Percentiles rank a stretch among this genome's conserved stretches.
Evolutionary conservation across 83 land plant genomes (phyloP).

Genomic region (Picea abies): DNA sequence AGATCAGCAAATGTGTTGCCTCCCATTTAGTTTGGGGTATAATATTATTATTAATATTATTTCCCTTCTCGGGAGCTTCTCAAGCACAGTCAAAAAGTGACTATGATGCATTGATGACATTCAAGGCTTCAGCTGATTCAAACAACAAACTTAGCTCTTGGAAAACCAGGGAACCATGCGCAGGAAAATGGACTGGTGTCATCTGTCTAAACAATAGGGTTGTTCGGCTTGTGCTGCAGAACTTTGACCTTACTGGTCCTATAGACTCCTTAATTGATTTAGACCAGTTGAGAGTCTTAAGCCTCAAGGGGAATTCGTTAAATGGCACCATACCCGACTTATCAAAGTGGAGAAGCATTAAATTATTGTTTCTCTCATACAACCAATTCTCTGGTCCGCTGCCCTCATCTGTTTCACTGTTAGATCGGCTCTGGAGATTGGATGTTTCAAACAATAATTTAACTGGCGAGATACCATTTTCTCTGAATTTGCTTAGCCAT

Average conservation of each 20-base stretch:
- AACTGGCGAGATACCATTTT: conserved; percentile 61
- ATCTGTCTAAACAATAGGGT: conserved; percentile 58
- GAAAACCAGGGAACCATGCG: conserved; percentile 45
- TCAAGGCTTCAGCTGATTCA: conserved; percentile 9
- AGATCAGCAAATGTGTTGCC: too few species aligned
- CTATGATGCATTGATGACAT: too few species aligned
- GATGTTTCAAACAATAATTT: conserved; percentile 67
- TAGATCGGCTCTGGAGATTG: conserved; percentile 60
- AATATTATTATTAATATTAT: too few species aligned
- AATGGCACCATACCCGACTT: conserved; percentile 73
- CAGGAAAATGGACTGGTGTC: conserved; percentile 60
- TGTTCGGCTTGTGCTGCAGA: conserved; percentile 58
- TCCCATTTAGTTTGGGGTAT: too few species aligned
- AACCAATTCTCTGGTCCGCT: conserved; percentile 63
- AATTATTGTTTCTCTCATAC: conserved; percentile 64
- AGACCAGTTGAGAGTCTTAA: conserved; percentile 63
- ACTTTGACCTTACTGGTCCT: conserved; percentile 43
- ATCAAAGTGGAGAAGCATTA: conserved; percentile 50
- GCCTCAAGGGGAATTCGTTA: conserved; percentile 62
- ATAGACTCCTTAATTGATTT: conserved; percentile 39
- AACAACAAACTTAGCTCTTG: conserved; percentile 45
- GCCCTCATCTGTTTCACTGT: conserved; percentile 47
- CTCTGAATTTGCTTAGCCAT: conserved; percentile 43
- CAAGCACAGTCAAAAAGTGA: too few species aligned
- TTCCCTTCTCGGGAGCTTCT: too few species aligned